Evolutionary conservation across 495 filamentous ascomycete genomes (phyloP).

Genomic region (Elaphomyces granulatus): DNA sequence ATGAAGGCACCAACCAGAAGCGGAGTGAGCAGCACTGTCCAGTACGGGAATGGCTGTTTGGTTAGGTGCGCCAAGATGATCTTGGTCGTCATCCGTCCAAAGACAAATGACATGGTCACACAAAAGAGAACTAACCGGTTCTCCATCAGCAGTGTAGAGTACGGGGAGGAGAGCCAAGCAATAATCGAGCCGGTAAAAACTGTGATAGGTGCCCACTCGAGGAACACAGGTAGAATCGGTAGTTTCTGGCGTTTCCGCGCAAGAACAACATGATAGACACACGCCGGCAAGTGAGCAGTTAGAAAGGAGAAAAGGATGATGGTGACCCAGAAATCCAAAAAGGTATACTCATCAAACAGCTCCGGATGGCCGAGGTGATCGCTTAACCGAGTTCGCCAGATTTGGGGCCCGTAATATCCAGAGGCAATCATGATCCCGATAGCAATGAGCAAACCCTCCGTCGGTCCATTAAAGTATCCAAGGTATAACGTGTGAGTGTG

Average conservation of each 20-base stretch:
- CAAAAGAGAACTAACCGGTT: constrained; percentile 90
- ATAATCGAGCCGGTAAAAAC: constrained; percentile 58
- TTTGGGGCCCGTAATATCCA: constrained; percentile 72
- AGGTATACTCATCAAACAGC: constrained; percentile 48
- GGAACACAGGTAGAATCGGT: constrained; percentile 70
- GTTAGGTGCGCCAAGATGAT: constrained; percentile 95
- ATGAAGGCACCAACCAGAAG: constrained; percentile 73
- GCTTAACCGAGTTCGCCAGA: constrained; percentile 66
- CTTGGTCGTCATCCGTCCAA: constrained; percentile 99
- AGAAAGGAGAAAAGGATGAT: constrained; percentile 60
- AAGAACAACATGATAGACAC: constrained; percentile 64
- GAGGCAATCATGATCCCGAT: constrained; percentile 72
- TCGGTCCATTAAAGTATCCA: constrained; percentile 93
- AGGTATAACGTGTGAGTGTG: constrained; percentile 97
- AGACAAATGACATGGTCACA: constrained; percentile 86
- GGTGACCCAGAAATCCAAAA: constrained; percentile 79
- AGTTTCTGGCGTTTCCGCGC: constrained; percentile 58
- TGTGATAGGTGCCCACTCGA: constrained; percentile 88
- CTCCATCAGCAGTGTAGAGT: constrained; percentile 61
- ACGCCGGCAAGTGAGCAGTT: constrained; percentile 64
- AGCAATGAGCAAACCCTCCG: constrained; percentile 85
- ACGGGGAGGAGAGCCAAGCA: constrained; percentile 77
- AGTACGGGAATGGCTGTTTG: constrained; percentile 87
- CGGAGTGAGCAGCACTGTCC: constrained; percentile 81
- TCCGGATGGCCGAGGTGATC: constrained; percentile 44